A percentile compares a stretch with the other conserved stretches of the same genome.
Conservation (phyloP, 176 grass and related monocot genomes). For the Chloris gayana region DNA sequence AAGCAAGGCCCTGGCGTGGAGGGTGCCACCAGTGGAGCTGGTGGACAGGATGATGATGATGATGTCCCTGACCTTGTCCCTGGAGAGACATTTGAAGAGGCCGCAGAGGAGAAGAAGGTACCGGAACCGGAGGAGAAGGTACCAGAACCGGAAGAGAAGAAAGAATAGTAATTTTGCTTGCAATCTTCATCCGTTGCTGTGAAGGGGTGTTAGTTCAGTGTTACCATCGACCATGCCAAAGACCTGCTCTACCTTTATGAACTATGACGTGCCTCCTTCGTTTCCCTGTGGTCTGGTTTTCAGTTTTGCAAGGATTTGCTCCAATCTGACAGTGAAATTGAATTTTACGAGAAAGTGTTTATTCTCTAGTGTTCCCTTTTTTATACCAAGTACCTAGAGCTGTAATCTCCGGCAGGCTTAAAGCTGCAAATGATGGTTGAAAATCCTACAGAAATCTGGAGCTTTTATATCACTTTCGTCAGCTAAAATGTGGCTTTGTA, state of each 20-base stretch:
- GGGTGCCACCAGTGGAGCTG: conserved; percentile 20
- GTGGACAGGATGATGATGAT: conserved; percentile 57
- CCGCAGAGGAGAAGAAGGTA: conserved; percentile 54
- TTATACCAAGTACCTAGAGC: neutral
- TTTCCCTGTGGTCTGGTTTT: conserved; percentile 42
- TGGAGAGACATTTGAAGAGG: conserved; percentile 76
- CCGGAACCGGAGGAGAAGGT: conserved; percentile 43
- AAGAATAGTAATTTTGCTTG: conserved; percentile 46
- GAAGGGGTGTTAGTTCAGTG: conserved; percentile 38
- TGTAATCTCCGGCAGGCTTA: conserved; percentile 11
- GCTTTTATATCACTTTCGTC: neutral
- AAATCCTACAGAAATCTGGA: neutral
- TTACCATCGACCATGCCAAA: conserved; percentile 31
- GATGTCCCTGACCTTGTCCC: conserved; percentile 78
- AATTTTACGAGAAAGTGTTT: conserved; percentile 34
- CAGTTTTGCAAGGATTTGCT: conserved; percentile 28
- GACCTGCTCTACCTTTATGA: conserved; percentile 28
- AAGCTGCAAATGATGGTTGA: neutral
- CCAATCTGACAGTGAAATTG: conserved; percentile 28
- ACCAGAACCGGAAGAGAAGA: conserved; percentile 43
- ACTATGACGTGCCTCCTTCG: conserved; percentile 24
- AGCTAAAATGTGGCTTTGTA: neutral
- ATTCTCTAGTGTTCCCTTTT: neutral
- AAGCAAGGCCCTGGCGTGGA: conserved; percentile 48
- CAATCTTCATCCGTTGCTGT: conserved; percentile 12